Base-by-base conservation (phyloP, 164 flowering plant species). In the Annona squamosa region DNA sequence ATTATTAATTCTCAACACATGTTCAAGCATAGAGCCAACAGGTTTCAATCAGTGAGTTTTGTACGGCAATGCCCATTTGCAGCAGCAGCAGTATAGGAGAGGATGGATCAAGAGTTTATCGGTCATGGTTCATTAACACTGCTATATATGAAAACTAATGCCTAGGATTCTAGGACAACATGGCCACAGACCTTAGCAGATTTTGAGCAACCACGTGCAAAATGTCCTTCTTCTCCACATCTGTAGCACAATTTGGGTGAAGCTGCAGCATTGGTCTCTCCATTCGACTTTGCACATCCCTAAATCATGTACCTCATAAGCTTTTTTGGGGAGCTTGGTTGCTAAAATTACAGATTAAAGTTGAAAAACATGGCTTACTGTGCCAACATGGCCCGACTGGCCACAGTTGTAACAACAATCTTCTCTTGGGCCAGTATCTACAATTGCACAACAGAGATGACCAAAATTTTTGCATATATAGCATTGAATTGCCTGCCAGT, bases 401-500 rank as follows among this genome's bases (percentile, higher is more conserved):
- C 98, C 99, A 85, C 99, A 95, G 80, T 79, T 89, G 77, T 89
- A 95, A 79, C 99, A 95, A 66, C 98, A 90, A 78, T 86, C 75
- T 64, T 79, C 85, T 78, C 79, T 76, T 48, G 84, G 74, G 48
- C 74, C 71, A 37, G 75, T 44, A 79, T 84, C 86, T 61, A 71
- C 69, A 74, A 76, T 75, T 52, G 72, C 77, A 76, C 99, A 92
- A 71, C 96, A 93, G 42, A 95, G 82, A 82, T 95, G 99, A 45
- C 99, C 99, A 77, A 81, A 83, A 69, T 45, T 77, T 79, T 81
- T 82, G 83, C 99, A 95, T 68, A 84, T 70, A 68, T 94, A 94
- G 72, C 99, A 94, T 63, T 81, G 89, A 57, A 95, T 87, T 63
- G 86, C 90, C 99, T 95, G 86, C 46, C 72, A 56, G 74, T 66